phyloP scores from a whole-genome alignment of 2,329 filamentous ascomycete genomes.

The Exophiala viscosa region DNA sequence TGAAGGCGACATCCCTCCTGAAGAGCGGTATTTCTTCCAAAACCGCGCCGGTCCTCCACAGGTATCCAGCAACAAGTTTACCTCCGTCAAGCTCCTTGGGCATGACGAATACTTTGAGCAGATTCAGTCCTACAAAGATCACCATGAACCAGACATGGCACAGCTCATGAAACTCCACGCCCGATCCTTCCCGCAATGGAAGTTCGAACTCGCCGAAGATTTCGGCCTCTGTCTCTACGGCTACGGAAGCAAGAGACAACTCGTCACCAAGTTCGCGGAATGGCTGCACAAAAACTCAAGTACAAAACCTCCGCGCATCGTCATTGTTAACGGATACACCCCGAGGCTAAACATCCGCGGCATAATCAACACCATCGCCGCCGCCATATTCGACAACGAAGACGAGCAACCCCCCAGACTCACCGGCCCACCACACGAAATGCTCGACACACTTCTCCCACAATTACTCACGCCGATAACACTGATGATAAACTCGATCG shows the following conservation, averaged over 20 bases:
- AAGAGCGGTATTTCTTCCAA: slow-evolving; percentile 91
- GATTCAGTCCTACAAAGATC: slow-evolving; percentile 61
- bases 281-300: slow-evolving; percentile 55
- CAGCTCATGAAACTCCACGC: slow-evolving; percentile 72
- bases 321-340: slow-evolving; percentile 81
- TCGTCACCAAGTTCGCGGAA: slow-evolving; percentile 72
- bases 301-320: slow-evolving; percentile 51
- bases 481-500: slow-evolving; percentile 80
- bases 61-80: slow-evolving; percentile 81
- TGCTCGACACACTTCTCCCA: slow-evolving; percentile 63
- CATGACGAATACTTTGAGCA: slow-evolving; percentile 87
- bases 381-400: slow-evolving; percentile 49
- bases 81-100: slow-evolving; percentile 70
- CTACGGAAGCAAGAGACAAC: slow-evolving; percentile 78
- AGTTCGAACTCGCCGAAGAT: slow-evolving; percentile 78
- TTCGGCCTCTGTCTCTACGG: slow-evolving; percentile 92
- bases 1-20: slow-evolving; percentile 74
- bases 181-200: slow-evolving; percentile 85
- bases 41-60: slow-evolving; percentile 77
- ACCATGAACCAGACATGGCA: slow-evolving; percentile 65
- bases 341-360: slow-evolving; percentile 44
- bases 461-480: slow-evolving; percentile 60
- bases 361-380: slow-evolving; percentile 58
- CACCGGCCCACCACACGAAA: slow-evolving; percentile 63
- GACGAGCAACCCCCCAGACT: slow-evolving; percentile 46